Base-by-base conservation (phyloP, 441 rosid species). In the Populus trichocarpa region DNA sequence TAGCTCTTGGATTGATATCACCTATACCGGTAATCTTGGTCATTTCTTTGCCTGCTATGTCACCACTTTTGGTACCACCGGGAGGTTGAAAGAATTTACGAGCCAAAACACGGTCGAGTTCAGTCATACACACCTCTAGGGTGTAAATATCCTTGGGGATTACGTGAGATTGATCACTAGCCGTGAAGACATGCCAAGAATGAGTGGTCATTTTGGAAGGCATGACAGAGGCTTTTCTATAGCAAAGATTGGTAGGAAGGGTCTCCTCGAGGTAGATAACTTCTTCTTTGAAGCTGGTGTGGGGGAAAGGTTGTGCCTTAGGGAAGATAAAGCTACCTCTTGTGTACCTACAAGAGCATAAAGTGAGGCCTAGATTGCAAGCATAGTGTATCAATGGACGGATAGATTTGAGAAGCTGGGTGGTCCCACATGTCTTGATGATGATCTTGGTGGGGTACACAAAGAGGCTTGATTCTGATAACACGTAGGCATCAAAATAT, bases 341-440 rank as follows among this genome's bases (percentile, higher is more conserved):
- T 40, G 97, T 91, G 94, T 96, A 96, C 83, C 90, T 78, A 70
- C 97, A 93, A n/a, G 86, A 82, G 78, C 86, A 84, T 67, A 90
- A 74, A 2, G 87, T 75, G 79, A 96, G 95, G 83, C 90, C 88
- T 13, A 96, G 89, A 75, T 83, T 80, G 69, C 78, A 83, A 0
- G 99, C 97, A 26, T 87, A 83, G 66, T 77, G 84, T 35, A 94
- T 61, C 84, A 96, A 81, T 22, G 99, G 98, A 77, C 87, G 90
- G 89, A 96, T 85, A 64, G 98, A 92, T 85, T 91, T 90, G 78
- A 96, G 94, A 32, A 96, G 90, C 81, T 92, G 95, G 33, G 99
- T 96, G 53, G 99, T 96, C 83, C 99, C 99, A 76, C 99, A 96
- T 12, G 99, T 96, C 82, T 96, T 96, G 87, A 96, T 94, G 84